Evolutionary conservation across 1,139 yeast species (phyloP).

Genomic region (Hyphopichia wangnamkhiaoensis): DNA sequence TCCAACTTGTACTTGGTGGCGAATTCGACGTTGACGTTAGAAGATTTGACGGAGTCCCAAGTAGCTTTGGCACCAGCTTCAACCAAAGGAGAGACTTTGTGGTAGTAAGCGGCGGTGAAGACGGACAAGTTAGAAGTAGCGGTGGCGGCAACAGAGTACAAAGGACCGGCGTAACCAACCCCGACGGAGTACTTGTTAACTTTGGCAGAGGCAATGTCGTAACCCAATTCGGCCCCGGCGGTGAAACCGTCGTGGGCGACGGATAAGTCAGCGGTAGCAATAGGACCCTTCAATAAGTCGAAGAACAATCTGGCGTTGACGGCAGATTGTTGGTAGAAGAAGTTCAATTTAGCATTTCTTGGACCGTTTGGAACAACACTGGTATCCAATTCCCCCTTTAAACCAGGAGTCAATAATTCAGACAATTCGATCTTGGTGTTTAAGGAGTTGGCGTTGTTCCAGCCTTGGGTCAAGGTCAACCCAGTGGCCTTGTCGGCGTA

Average conservation of each 20-base stretch:
- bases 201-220: conserved; percentile 90
- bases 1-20: conserved; percentile 95
- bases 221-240: conserved; percentile 96
- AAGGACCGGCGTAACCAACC: conserved; percentile 87
- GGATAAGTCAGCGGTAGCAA: conserved; percentile 92
- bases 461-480: conserved; percentile 91
- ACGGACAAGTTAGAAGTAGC: conserved; percentile 88
- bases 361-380: conserved; percentile 85
- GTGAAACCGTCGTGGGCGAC: conserved; percentile 96
- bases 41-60: conserved; percentile 80
- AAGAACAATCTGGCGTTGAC: conserved; percentile 94
- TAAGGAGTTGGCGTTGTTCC: conserved; percentile 93
- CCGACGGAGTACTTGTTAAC: conserved; percentile 95
- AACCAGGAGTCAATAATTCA: conserved; percentile 92
- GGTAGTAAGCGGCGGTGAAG: conserved; percentile 96
- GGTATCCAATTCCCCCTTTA: conserved; percentile 90
- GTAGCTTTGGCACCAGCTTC: conserved; percentile 99
- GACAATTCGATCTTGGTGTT: conserved; percentile 92
- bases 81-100: conserved; percentile 84
- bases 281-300: conserved; percentile 93
- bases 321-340: conserved; percentile 90
- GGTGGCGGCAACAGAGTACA: conserved; percentile 85
- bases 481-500: conserved; percentile 94
- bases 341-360: conserved; percentile 87
- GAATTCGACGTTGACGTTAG: conserved; percentile 79